Conservation (phyloP, 2,329 filamentous ascomycete species). For the Penicillium vulpinum region DNA sequence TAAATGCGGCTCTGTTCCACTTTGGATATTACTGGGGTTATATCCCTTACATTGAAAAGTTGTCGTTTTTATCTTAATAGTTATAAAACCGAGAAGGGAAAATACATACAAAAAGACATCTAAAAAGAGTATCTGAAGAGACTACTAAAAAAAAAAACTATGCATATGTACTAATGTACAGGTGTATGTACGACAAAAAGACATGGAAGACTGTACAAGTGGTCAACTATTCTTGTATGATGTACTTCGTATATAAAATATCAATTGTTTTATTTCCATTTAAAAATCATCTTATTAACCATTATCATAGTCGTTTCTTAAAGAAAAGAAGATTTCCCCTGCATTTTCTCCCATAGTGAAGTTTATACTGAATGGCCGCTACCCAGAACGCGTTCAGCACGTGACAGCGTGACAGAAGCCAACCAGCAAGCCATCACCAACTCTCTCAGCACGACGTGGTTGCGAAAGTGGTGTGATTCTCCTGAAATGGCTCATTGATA, state of each 20-base stretch:
- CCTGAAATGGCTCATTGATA: not conserved
- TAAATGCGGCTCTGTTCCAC: not conserved
- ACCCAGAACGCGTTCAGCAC: not conserved
- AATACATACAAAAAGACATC: too few relatives aligned
- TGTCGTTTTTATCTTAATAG: too few relatives aligned
- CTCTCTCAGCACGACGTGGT: not conserved
- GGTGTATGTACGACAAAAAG: too few relatives aligned
- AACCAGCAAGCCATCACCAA: not conserved
- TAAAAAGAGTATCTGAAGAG: too few relatives aligned
- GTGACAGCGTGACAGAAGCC: conserved; percentile 2
- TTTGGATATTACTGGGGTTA: not conserved
- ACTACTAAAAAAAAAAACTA: too few relatives aligned
- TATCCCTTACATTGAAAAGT: not conserved
- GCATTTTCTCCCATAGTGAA: not conserved
- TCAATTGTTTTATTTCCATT: not conserved
- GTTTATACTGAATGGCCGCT: conserved; percentile 1
- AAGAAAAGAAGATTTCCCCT: not conserved
- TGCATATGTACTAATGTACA: too few relatives aligned
- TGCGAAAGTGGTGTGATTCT: not conserved
- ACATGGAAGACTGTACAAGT: too few relatives aligned
- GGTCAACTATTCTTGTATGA: too few relatives aligned
- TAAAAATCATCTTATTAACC: not conserved
- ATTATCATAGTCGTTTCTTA: not conserved
- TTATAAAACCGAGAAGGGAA: too few relatives aligned
- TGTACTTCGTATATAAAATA: too few relatives aligned